Conservation (phyloP, 2,329 filamentous ascomycete species). For the Ophiostoma sp. region DNA sequence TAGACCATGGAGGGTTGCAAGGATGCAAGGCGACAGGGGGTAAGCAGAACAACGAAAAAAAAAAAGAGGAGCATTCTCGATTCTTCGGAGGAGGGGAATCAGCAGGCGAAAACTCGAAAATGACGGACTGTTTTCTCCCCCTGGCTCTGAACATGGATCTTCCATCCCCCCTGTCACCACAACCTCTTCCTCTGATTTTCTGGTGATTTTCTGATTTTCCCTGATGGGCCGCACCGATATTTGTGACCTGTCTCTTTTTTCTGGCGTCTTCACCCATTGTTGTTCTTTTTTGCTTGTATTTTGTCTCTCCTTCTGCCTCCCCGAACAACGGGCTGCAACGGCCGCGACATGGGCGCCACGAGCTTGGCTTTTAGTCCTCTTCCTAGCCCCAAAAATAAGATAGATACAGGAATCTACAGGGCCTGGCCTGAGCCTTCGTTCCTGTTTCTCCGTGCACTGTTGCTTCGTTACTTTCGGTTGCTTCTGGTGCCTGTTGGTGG, state of each 20-base stretch:
- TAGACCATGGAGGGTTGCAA: constrained; percentile 2
- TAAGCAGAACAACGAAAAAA: not conserved
- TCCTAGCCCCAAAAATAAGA: not conserved
- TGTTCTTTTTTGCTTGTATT: not conserved
- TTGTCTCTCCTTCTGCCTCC: not conserved
- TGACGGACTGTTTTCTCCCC: constrained; percentile 12
- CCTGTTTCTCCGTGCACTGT: not conserved
- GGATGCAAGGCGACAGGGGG: not conserved
- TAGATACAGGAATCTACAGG: not conserved
- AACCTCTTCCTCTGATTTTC: not conserved
- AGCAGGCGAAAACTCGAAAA: not conserved
- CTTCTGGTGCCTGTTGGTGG: not conserved
- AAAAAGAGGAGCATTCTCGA: not conserved
- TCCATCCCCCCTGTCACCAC: not conserved
- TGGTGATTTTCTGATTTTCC: constrained; percentile 1
- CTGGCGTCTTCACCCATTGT: not conserved
- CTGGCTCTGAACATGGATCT: not conserved
- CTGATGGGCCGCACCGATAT: not conserved
- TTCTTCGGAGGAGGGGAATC: too few relatives aligned
- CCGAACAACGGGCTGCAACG: constrained; percentile 14
- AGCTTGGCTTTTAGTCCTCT: constrained; percentile 5
- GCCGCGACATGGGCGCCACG: constrained; percentile 22
- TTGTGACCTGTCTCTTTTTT: constrained; percentile 17
- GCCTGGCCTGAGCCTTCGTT: not conserved
- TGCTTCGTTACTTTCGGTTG: not conserved